These are phyloP conservation scores for Phaeosphaeriaceae sp. DNA, from an alignment of 2,329 filamentous ascomycete species.

Conservation along the genomic window DNA sequence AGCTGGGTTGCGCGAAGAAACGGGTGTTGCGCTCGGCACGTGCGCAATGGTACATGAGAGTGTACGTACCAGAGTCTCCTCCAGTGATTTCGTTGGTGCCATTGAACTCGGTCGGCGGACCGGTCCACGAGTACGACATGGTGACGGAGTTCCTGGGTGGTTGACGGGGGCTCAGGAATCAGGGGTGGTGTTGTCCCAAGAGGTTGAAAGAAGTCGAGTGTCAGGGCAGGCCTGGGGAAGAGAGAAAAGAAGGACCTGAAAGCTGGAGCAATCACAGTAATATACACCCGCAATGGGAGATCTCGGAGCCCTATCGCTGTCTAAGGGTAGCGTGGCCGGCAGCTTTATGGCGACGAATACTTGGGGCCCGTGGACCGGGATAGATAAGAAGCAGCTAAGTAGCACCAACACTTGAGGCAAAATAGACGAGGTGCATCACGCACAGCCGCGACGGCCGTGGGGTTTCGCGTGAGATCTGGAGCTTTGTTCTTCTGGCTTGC, in stretches of 20 bases:
- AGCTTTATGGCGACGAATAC: slow-evolving; percentile 42
- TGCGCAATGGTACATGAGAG: slow-evolving; percentile 18
- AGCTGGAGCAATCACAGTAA: slow-evolving; percentile 35
- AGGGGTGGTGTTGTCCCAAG: slow-evolving; percentile 7
- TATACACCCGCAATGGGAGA: slow-evolving; percentile 41
- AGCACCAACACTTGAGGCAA: slow-evolving; percentile 41
- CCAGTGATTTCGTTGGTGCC: slow-evolving; percentile 68
- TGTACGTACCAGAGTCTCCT: slow-evolving; percentile 77
- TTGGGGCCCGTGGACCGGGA: too few relatives aligned
- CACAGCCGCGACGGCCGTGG: slow-evolving; percentile 46
- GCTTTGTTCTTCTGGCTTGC: slow-evolving; percentile 42
- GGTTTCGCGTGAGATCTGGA: slow-evolving; percentile 43
- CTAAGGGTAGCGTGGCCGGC: slow-evolving; percentile 36
- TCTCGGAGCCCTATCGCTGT: slow-evolving; percentile 40
- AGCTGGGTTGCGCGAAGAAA: slow-evolving; percentile 5
- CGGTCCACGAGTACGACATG: slow-evolving; percentile 60
- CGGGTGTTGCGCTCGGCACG: slow-evolving; percentile 25
- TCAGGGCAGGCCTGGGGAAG: slow-evolving; percentile 19
- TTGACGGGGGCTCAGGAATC: slow-evolving; percentile 15
- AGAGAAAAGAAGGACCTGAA: slow-evolving; percentile 12
- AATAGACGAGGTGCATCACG: slow-evolving; percentile 44
- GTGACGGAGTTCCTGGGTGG: slow-evolving; percentile 21
- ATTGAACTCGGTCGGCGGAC: slow-evolving; percentile 56
- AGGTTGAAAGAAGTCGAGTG: slow-evolving; percentile 7
- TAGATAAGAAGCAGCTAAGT: too few relatives aligned